These are phyloP conservation scores for Arabidopsis suecica DNA, from an alignment of 345 rosid genomes.

Conservation along the genomic window DNA sequence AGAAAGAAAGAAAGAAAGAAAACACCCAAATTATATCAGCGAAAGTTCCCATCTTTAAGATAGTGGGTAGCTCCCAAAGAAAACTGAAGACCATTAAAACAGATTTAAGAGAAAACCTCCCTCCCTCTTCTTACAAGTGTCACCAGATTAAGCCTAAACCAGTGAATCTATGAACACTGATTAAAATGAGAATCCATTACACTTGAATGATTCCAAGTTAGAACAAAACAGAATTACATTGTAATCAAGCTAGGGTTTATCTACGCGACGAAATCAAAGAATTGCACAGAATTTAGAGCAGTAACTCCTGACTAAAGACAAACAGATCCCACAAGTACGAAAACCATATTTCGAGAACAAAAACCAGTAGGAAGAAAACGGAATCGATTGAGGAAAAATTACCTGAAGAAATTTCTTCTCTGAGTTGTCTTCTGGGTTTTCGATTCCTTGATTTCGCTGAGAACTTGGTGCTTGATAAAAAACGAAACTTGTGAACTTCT, in stretches of 20 bases:
- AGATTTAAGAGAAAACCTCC: not conserved
- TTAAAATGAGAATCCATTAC: not conserved
- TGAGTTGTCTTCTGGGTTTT: constrained; percentile 4
- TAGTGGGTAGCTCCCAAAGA: not conserved
- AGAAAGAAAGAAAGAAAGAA: not conserved
- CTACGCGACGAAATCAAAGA: not conserved
- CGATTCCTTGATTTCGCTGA: constrained; percentile 27
- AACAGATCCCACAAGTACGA: not conserved
- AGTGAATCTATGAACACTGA: not conserved
- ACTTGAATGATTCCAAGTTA: not conserved
- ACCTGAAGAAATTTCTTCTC: not conserved
- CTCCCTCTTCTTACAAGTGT: not conserved
- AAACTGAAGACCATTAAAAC: not conserved
- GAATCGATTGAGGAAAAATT: not conserved
- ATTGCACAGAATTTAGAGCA: not conserved
- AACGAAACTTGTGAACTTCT: constrained; percentile 11
- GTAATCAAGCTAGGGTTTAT: constrained; percentile 18
- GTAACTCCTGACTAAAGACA: not conserved
- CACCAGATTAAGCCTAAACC: not conserved
- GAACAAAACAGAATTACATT: not conserved
- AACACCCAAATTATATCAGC: not conserved
- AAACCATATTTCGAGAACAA: not conserved
- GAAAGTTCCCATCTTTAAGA: not conserved
- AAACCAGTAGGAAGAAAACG: not conserved
- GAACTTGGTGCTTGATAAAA: not conserved